Conservation (phyloP, 2,329 filamentous ascomycete species). For the Cryphonectria parasitica region DNA sequence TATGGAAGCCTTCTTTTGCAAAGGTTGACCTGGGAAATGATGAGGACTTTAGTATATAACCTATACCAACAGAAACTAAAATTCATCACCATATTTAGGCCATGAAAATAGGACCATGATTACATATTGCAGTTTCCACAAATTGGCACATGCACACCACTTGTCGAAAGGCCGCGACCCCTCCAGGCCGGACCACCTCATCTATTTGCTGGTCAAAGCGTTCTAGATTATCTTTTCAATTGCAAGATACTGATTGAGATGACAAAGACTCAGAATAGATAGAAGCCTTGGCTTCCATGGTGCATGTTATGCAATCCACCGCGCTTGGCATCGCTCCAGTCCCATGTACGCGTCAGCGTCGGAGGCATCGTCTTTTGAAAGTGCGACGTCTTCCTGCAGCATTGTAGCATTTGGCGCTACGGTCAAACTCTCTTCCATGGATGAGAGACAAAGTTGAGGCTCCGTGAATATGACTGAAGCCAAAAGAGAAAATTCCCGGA, state of each 20-base stretch:
- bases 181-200: not conserved
- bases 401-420: not conserved
- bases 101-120: too few relatives aligned
- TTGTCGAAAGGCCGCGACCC: not conserved
- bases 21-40: too few relatives aligned
- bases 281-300: not conserved
- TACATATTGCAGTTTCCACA: not conserved
- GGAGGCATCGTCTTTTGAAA: constrained; percentile 4
- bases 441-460: not conserved
- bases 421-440: constrained; percentile 1
- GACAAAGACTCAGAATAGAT: not conserved
- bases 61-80: too few relatives aligned
- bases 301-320: not conserved
- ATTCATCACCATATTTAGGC: too few relatives aligned
- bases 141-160: too few relatives aligned
- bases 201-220: not conserved
- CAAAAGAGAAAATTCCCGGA: not conserved
- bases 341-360: constrained; percentile 9
- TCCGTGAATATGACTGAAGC: not conserved
- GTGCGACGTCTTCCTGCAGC: not conserved
- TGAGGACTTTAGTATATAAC: too few relatives aligned
- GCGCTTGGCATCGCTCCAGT: not conserved
- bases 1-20: too few relatives aligned
- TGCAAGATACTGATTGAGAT: not conserved
- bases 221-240: not conserved